Base-by-base conservation (phyloP, 2,329 filamentous ascomycete species). In the Talaromyces amestolkiae region DNA sequence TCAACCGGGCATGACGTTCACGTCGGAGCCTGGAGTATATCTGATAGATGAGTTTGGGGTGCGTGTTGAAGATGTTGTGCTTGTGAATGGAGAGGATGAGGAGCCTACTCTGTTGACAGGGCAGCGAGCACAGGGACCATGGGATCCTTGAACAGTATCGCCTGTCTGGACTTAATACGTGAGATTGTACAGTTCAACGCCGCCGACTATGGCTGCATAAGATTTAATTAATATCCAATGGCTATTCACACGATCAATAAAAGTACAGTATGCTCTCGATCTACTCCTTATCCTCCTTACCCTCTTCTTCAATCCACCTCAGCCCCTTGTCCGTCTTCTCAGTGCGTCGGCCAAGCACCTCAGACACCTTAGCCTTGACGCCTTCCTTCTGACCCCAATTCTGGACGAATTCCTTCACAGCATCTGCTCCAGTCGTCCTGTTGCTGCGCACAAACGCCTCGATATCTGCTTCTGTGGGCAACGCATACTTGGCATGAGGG, bases 401-500 rank as follows among this genome's bases (percentile, higher is more conserved):
- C 56, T 82, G 79, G 43, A 91, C 77, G 49, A 96, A 86, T 70
- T 87, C 82, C 22, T 85, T 80, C 39, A 90, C 78, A 66, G 93
- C 84, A 76, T 91, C 82, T 67, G 84, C 79, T 43, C 81, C 81
- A 68, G 81, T 77, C 74, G 82, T 82, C 13, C 81, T 80, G 11
- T 79, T 75, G 39, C 69, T 74, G 49, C 71, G 76, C 59, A 83
- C 80, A 58, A 78, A 77, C 17, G 73, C 67, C 72, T 83, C 71
- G 61, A 89, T 85, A 56, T 76, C 73, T 5, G 71, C 68, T 79
- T 98, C 93, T 1, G 82, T 84, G 5, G 94, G 95, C 67, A 97
- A 81, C 5, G 89, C 90, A 35, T 93, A 87, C 37, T 72, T 71
- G 33, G 79, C 77, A 76, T 91, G 86, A 1, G 93, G 94, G 77